These are phyloP conservation scores for Pichia sp. DNA, from an alignment of 1,139 yeast genomes.

Conservation along the genomic window DNA sequence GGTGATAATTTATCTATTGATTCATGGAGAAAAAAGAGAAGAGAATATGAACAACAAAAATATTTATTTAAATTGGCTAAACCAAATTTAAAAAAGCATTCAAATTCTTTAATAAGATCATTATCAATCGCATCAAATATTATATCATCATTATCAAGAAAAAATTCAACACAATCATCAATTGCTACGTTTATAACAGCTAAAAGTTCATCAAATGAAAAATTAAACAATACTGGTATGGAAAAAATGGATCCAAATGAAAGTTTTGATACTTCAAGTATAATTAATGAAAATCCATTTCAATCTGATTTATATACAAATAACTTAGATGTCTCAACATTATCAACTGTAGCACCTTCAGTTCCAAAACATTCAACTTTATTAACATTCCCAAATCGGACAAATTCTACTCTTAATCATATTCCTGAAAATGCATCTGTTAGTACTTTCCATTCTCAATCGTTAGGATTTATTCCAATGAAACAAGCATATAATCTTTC, in stretches of 20 bases:
- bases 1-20: constrained; percentile 42
- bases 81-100: not conserved
- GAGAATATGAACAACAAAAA: constrained; percentile 35
- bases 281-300: constrained; percentile 10
- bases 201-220: constrained; percentile 7
- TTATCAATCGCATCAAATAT: constrained; percentile 25
- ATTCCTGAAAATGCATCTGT: constrained; percentile 22
- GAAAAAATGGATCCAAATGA: not conserved
- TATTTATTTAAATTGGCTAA: not conserved
- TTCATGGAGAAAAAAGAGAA: constrained; percentile 50
- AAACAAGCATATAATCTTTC: constrained; percentile 2
- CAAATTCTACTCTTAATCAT: constrained; percentile 16
- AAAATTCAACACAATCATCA: constrained; percentile 27
- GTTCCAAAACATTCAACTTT: constrained; percentile 14
- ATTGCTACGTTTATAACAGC: constrained; percentile 24
- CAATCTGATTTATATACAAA: constrained; percentile 3
- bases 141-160: constrained; percentile 24
- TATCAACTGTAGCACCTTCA: constrained; percentile 11
- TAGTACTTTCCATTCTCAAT: constrained; percentile 13
- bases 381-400: constrained; percentile 9
- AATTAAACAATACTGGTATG: not conserved
- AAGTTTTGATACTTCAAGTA: not conserved
- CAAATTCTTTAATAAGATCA: constrained; percentile 21
- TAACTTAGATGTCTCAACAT: constrained; percentile 1
- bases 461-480: constrained; percentile 11